Percentiles rank a stretch among this genome's conserved stretches.
These are phyloP conservation scores for Fusarium euwallaceae DNA, from an alignment of 2,329 filamentous ascomycete species.

Conservation along the genomic window DNA sequence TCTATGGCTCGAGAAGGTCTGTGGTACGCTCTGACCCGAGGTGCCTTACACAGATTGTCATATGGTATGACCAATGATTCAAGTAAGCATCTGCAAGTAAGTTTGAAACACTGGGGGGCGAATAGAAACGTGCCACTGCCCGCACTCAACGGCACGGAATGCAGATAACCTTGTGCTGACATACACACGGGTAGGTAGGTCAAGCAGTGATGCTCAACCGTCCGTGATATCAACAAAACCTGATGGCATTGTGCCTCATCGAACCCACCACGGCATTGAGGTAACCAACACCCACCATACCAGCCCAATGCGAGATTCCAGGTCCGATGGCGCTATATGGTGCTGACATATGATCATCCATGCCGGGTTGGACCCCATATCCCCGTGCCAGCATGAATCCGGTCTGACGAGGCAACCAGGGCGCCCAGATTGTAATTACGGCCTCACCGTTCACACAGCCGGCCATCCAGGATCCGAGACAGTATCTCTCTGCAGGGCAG, in stretches of 20 bases:
- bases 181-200: not conserved
- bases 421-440: slow-evolving; percentile 6
- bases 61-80: not conserved
- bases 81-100: not conserved
- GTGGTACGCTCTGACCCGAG: not conserved
- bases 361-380: not conserved
- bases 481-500: slow-evolving; percentile 12
- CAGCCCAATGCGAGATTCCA: not conserved
- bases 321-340: slow-evolving; percentile 16
- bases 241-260: not conserved
- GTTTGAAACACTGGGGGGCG: not conserved
- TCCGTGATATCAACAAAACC: not conserved
- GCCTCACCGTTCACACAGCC: slow-evolving; percentile 13
- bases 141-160: not conserved
- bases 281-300: not conserved
- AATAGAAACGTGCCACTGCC: not conserved
- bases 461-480: slow-evolving; percentile 4
- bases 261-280: not conserved
- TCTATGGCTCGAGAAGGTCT: not conserved
- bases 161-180: not conserved
- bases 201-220: not conserved
- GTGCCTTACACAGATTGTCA: not conserved
- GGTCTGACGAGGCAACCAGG: not conserved
- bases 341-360: slow-evolving; percentile 25
- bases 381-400: slow-evolving; percentile 3